Evolutionary conservation across 768 basidiomycete species (phyloP).

Genomic region (Pleurotus sapidus): DNA sequence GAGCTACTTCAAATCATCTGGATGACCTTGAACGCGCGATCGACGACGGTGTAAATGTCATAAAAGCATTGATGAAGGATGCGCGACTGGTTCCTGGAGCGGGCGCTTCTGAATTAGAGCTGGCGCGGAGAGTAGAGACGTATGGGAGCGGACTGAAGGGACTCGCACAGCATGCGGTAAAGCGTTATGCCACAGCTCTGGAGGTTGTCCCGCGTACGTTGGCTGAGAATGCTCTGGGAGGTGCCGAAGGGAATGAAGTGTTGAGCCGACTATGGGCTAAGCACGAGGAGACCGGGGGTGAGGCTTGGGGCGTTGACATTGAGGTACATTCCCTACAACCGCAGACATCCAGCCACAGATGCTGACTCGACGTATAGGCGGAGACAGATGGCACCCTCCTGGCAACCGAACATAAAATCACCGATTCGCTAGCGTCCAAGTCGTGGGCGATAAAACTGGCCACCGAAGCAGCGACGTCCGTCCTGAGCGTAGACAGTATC

Average conservation of each 20-base stretch:
- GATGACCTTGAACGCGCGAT: conserved; percentile 96
- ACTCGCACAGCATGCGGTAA: conserved; percentile 90
- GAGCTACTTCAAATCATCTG: conserved; percentile 90
- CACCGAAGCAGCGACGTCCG: conserved; percentile 86
- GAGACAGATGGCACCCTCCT: conserved; percentile 78
- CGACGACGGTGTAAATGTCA: conserved; percentile 95
- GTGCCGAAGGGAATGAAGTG: conserved; percentile 90
- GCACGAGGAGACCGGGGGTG: conserved; percentile 75
- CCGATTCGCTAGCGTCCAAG: conserved; percentile 88
- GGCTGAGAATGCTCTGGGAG: conserved; percentile 92
- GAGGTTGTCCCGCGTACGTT: conserved; percentile 92
- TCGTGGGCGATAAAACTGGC: conserved; percentile 89
- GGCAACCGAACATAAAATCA: conserved; percentile 62
- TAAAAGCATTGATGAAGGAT: conserved; percentile 91
- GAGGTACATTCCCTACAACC: conserved; percentile 52
- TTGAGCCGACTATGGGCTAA: conserved; percentile 87
- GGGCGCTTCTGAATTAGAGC: conserved; percentile 90
- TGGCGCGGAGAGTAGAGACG: conserved; percentile 78
- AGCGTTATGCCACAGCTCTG: conserved; percentile 82
- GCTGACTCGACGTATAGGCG: conserved; percentile 36
- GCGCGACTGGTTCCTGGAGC: conserved; percentile 89
- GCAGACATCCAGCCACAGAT: not conserved
- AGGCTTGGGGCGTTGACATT: conserved; percentile 82
- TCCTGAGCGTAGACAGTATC: conserved; percentile 95
- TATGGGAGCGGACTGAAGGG: conserved; percentile 90